These are phyloP conservation scores for Sodiomyces alkalinus DNA, from an alignment of 2,329 filamentous ascomycete species.

Conservation along the genomic window DNA sequence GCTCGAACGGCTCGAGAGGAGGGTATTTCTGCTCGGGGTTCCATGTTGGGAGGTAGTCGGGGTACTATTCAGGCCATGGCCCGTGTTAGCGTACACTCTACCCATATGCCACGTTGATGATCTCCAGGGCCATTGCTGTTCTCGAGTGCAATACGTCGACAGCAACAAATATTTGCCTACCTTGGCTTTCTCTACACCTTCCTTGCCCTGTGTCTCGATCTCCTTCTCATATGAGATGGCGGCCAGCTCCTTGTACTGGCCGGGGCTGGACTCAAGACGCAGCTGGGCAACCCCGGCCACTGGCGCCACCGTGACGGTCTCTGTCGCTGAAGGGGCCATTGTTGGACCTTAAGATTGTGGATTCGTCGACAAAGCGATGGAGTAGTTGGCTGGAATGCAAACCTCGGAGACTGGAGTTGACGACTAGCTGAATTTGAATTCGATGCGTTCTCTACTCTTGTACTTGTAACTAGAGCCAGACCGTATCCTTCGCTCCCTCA, in stretches of 20 bases:
- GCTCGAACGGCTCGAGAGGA: slow-evolving; percentile 45
- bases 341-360: too few relatives aligned
- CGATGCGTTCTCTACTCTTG: too few relatives aligned
- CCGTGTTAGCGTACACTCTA: too few relatives aligned
- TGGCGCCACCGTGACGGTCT: slow-evolving; percentile 13
- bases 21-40: slow-evolving; percentile 39
- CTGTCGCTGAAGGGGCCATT: slow-evolving; percentile 20
- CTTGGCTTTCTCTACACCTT: slow-evolving; percentile 9
- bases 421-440: too few relatives aligned
- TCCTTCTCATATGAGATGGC: slow-evolving; percentile 13
- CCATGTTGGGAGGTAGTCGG: slow-evolving; percentile 44
- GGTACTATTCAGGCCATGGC: slow-evolving; percentile 5
- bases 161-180: slow-evolving; percentile 3
- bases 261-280: slow-evolving; percentile 17
- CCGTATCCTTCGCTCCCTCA: too few relatives aligned
- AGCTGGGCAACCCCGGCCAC: slow-evolving; percentile 12
- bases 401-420: too few relatives aligned
- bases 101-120: too few relatives aligned
- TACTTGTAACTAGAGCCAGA: too few relatives aligned
- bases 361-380: too few relatives aligned
- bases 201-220: slow-evolving; percentile 11
- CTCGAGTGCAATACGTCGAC: too few relatives aligned
- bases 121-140: neutral
- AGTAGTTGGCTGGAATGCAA: too few relatives aligned
- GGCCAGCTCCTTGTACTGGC: slow-evolving; percentile 16